Conservation (phyloP, 768 basidiomycete genomes). For the Mycena epipterygia region DNA sequence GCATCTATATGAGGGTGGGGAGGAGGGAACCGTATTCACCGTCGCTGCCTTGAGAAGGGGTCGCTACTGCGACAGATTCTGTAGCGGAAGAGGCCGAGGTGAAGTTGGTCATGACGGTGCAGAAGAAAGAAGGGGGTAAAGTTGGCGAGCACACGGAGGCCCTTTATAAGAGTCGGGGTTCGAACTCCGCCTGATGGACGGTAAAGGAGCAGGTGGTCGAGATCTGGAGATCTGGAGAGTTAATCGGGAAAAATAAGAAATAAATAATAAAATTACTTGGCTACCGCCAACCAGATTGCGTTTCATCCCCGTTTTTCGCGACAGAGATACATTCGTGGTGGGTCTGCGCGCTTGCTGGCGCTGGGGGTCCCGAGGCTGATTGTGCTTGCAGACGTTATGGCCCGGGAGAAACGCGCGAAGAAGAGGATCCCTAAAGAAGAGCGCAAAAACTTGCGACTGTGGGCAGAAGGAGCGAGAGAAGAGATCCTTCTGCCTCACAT, state of each 20-base stretch:
- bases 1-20: background rate
- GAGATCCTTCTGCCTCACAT: background rate
- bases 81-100: background rate
- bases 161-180: no score
- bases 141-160: background rate
- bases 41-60: background rate
- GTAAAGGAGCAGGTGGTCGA: no score
- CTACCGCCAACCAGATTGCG: no score
- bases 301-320: no score
- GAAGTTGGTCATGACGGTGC: background rate
- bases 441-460: background rate
- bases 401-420: background rate
- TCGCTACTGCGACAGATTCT: background rate
- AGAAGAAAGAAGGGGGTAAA: background rate
- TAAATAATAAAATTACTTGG: no score
- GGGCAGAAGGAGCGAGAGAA: background rate
- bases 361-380: no score
- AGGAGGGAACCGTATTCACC: no score
- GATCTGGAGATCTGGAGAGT: no score
- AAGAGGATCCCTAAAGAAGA: background rate
- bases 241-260: no score
- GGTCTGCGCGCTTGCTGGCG: no score
- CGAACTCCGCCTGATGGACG: no score
- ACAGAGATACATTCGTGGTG: no score
- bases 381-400: background rate